These are phyloP conservation scores for Tetrapisispora namnaoensis DNA, from an alignment of 805 yeast genomes.

Conservation along the genomic window DNA sequence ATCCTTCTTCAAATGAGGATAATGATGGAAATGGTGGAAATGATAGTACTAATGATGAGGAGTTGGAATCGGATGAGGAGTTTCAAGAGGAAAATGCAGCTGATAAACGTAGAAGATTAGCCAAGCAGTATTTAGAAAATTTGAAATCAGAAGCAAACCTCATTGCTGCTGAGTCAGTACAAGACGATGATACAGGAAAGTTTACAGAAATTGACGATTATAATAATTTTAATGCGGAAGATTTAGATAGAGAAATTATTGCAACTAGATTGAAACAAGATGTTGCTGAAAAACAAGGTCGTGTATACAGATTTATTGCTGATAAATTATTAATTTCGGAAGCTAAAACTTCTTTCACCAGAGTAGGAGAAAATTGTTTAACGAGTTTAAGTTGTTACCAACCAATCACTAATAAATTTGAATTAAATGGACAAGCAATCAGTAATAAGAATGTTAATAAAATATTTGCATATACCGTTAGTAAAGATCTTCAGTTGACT, in stretches of 20 bases:
- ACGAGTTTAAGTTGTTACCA: slow-evolving; percentile 35
- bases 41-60: slow-evolving; percentile 30
- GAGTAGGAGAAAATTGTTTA: slow-evolving; percentile 53
- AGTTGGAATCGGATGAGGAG: slow-evolving; percentile 61
- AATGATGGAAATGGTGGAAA: slow-evolving; percentile 33
- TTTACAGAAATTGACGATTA: slow-evolving; percentile 28
- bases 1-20: slow-evolving; percentile 39
- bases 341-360: slow-evolving; percentile 35
- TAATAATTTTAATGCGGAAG: slow-evolving; percentile 74
- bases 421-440: slow-evolving; percentile 2
- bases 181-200: slow-evolving; percentile 5
- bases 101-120: slow-evolving; percentile 87
- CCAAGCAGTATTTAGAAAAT: slow-evolving; percentile 82
- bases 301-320: slow-evolving; percentile 59
- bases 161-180: slow-evolving; percentile 20
- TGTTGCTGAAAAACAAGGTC: slow-evolving; percentile 84
- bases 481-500: slow-evolving; percentile 70
- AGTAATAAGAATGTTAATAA: slow-evolving; percentile 45
- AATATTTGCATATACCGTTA: slow-evolving; percentile 56
- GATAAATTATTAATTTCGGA: slow-evolving; percentile 37
- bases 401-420: slow-evolving; percentile 28
- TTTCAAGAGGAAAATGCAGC: slow-evolving; percentile 72
- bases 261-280: slow-evolving; percentile 74
- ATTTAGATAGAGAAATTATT: slow-evolving; percentile 78
- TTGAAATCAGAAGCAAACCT: slow-evolving; percentile 50